Evolutionary conservation across 805 yeast genomes (phyloP).

Genomic region (Ogataea kodamae): DNA sequence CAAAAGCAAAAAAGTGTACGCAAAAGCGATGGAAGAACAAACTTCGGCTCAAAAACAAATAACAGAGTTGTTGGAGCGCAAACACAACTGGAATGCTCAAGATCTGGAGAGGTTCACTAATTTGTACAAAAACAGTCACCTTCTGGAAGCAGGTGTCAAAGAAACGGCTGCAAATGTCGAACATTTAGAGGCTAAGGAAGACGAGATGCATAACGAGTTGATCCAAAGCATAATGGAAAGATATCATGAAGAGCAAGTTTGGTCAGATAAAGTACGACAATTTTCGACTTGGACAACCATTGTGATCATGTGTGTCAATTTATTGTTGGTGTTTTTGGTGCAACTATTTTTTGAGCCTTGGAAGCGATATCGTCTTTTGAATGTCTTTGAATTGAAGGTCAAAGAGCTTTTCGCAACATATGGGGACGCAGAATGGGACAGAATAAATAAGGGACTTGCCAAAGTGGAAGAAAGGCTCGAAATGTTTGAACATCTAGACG

Average conservation of each 20-base stretch:
- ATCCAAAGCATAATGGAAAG: conserved; percentile 78
- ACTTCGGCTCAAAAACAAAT: conserved; percentile 76
- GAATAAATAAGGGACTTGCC: conserved; percentile 16
- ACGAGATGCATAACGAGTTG: conserved; percentile 62
- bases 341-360: conserved; percentile 92
- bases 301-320: conserved; percentile 81
- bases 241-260: conserved; percentile 94
- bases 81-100: conserved; percentile 70
- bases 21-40: conserved; percentile 59
- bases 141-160: conserved; percentile 58
- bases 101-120: conserved; percentile 86
- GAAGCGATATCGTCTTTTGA: conserved; percentile 79
- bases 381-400: conserved; percentile 79
- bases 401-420: conserved; percentile 43
- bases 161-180: conserved; percentile 46
- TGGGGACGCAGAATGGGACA: conserved; percentile 4
- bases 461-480: conserved; percentile 18
- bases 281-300: conserved; percentile 98
- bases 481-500: conserved; percentile 7
- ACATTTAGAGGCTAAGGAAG: conserved; percentile 58
- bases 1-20: conserved; percentile 47
- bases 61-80: conserved; percentile 82
- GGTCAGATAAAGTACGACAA: conserved; percentile 95
- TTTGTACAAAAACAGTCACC: conserved; percentile 77
- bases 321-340: conserved; percentile 71